phyloP scores from a whole-genome alignment of 768 basidiomycete genomes.

The Naematelia aurantialba region DNA sequence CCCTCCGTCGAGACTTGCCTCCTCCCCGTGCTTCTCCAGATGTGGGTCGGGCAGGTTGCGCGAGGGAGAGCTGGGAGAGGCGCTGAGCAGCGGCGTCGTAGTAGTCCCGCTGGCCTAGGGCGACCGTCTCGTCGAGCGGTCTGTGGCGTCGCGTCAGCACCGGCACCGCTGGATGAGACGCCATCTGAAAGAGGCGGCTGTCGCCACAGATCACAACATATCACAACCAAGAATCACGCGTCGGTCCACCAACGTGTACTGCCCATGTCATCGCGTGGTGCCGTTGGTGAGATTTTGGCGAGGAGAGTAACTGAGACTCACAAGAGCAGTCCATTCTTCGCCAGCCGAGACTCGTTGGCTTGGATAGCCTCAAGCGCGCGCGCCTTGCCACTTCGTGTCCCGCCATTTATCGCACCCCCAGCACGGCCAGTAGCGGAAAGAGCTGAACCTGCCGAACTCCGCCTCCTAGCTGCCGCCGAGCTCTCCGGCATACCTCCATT shows the following conservation, averaged over 20 bases:
- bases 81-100: constrained; percentile 25
- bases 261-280: no score
- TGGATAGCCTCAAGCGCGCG: constrained; percentile 27
- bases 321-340: constrained; percentile 30
- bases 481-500: background rate
- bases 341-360: constrained; percentile 15
- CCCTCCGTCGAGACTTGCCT: background rate
- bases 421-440: background rate
- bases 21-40: background rate
- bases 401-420: background rate
- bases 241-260: no score
- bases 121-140: constrained; percentile 28
- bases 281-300: background rate
- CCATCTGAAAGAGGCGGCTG: no score
- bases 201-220: no score
- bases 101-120: constrained; percentile 31
- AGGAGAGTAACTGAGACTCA: constrained; percentile 12
- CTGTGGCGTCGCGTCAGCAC: constrained; percentile 7
- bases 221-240: no score
- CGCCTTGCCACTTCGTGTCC: constrained; percentile 22
- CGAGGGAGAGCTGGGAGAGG: constrained; percentile 23
- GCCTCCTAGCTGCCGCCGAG: constrained; percentile 5
- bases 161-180: no score
- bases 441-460: constrained; percentile 8
- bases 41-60: background rate